Evolutionary conservation across 768 basidiomycete species (phyloP), one percentile per base, ranked within the genome.

Genomic region (Boletus tomentosulus): DNA sequence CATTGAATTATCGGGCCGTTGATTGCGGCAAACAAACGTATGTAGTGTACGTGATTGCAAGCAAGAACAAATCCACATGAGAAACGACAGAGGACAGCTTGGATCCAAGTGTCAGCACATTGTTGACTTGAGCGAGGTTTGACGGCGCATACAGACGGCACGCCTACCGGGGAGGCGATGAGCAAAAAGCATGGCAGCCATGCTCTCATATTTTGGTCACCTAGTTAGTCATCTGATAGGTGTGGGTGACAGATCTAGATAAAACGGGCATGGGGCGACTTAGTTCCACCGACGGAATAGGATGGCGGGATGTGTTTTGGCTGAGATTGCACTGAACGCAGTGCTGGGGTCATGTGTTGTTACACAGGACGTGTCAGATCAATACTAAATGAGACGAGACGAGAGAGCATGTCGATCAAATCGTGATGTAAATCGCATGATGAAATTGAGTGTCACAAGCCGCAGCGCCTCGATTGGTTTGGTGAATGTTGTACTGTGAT

Each of bases 1-100:
- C 43, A 58, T 27, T 16, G 50, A 51, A 55, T 45, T 19, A 31
- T 8, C 54, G 65, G 59, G 55, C 55, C 49, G 45, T 42, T 53
- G 37, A 22, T 42, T 34, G 33, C 13, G 37, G 60, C 44, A 50
- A 54, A 44, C 39, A 57, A 46, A 45, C 41, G 42, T 39, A 56
- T 45, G 53, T 38, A 49, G 33, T 55, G 58, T 70, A 69, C 66
- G 66, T 71, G 60, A 69, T 70, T 59, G 56, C 58, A 51, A 57
- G 46, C 45, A 45, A 51, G 48, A 38, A 45, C 50, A 58, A 66
- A 41, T 24, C 38, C 33, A 44, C 65, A 54, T 66, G 65, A 60
- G 69, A 71, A 71, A 57, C 12, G 16, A 41, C 37, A 3, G 19
- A 33, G n/a, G n/a, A 12, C n/a, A 6, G 13, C 19, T 19, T 31